Evolutionary conservation across 805 yeast genomes (phyloP), one percentile per base, ranked within the genome.

Genomic region (Debaryomyces prosopidis): DNA sequence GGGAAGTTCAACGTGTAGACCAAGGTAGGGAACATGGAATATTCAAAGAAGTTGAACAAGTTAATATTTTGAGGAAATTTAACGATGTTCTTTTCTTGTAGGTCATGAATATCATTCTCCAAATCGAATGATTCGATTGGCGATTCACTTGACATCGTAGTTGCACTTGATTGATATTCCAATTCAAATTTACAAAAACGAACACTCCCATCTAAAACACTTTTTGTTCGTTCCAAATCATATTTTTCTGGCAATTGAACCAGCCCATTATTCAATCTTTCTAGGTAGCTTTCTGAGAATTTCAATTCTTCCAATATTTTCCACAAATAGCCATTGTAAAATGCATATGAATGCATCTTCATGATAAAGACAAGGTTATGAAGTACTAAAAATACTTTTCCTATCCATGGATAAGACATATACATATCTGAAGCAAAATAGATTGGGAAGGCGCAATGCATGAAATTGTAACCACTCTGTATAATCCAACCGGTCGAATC

Each of bases 321-420:
- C 90, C 95, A 88, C 47, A 94, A 68, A 61, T 92, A 89, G 0
- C 98, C 99, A 59, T 91, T 91, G 69, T 84, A 94, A 58, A 87
- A 90, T 1, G 89, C 89, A 62, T 84, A 94, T 1, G 98, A 90
- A 63, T 94, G 98, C 82, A 86, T 85, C 62, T 94, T 94, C 99
- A 94, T 94, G 54, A 95, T 62, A 51, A 90, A 71, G 1, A 94
- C 98, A 40, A 89, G 71, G 9, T 90, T 81, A 61, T 94, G 99
- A 42, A 94, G 70, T 48, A 89, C 79, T 49, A 94, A 67, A 58
- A 89, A 94, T 36, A 91, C 91, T 58, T 84, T 83, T 1, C 89
- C 96, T 40, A 91, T 87, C 99, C 99, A 94, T 10, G 95, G 89
- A 56, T 78, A 87, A 34, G 75, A 69, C 60, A 70, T 63, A 39